Conservation (phyloP, 1,284 basidiomycete genomes). For the Vanrija pseudolonga region DNA sequence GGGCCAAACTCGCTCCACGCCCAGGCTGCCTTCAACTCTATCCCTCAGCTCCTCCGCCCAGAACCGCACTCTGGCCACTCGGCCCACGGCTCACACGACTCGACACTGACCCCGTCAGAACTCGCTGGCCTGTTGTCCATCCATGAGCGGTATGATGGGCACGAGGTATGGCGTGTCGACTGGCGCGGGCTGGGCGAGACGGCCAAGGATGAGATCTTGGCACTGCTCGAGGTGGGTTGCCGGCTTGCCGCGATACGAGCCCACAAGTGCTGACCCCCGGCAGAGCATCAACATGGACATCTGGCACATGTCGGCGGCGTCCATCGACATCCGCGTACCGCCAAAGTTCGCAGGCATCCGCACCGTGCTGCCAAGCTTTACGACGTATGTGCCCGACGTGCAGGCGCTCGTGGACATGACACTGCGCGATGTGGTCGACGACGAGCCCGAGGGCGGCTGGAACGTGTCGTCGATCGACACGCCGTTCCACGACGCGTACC, state of each 20-base stretch:
- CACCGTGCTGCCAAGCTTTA: too few species aligned
- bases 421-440: not conserved
- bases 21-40: not conserved
- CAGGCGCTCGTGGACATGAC: slow-evolving; percentile 29
- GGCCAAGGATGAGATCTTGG: slow-evolving; percentile 12
- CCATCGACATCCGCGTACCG: slow-evolving; percentile 34
- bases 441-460: slow-evolving; percentile 18
- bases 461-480: slow-evolving; percentile 31
- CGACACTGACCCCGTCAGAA: not conserved
- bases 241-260: not conserved
- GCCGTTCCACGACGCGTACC: slow-evolving; percentile 45
- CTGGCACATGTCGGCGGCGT: slow-evolving; percentile 33
- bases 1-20: not conserved
- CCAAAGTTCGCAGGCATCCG: not conserved
- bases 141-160: slow-evolving; percentile 25
- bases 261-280: not conserved
- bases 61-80: not conserved
- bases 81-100: not conserved
- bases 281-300: slow-evolving; percentile 43
- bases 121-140: too few species aligned
- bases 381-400: slow-evolving; percentile 30
- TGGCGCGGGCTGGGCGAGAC: slow-evolving; percentile 7
- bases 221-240: slow-evolving; percentile 24
- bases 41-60: not conserved
- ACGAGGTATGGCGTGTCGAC: slow-evolving; percentile 36